Evolutionary conservation across 2,329 filamentous ascomycete genomes (phyloP).

Genomic region (Trichoderma sp.): DNA sequence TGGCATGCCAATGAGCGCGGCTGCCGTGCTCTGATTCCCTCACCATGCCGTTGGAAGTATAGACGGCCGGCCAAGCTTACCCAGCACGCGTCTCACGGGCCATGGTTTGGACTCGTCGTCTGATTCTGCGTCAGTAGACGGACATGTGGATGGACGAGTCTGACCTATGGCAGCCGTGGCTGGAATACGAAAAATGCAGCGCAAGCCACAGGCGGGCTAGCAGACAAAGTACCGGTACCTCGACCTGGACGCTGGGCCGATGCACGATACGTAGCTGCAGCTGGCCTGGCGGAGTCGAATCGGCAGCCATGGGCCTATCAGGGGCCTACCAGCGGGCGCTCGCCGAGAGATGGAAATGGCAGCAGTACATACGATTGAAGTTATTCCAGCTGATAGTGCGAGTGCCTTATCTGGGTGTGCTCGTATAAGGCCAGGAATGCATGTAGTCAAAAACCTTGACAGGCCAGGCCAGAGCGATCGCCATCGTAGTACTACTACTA

Average conservation of each 20-base stretch:
- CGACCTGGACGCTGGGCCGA: background rate
- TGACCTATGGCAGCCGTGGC: conserved; percentile 10
- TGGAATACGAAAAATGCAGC: conserved; percentile 9
- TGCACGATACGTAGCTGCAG: background rate
- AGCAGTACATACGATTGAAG: background rate
- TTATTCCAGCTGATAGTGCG: background rate
- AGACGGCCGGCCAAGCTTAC: conserved; percentile 6
- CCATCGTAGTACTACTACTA: background rate
- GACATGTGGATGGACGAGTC: conserved; percentile 3
- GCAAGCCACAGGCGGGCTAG: conserved; percentile 5
- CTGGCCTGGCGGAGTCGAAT: background rate
- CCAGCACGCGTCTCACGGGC: background rate
- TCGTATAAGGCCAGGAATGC: conserved; percentile 12
- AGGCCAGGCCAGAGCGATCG: conserved; percentile 6
- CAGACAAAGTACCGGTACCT: conserved; percentile 11
- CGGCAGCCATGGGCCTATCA: conserved; percentile 15
- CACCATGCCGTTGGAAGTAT: background rate
- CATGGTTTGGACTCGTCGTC: background rate
- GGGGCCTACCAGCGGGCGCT: background rate
- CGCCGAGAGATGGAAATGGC: background rate
- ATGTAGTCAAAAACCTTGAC: background rate
- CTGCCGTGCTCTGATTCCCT: background rate
- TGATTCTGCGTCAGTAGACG: background rate
- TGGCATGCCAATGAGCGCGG: background rate
- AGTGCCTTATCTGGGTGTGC: background rate